Conservation (phyloP, 805 yeast species). For the Teunomyces stri region DNA sequence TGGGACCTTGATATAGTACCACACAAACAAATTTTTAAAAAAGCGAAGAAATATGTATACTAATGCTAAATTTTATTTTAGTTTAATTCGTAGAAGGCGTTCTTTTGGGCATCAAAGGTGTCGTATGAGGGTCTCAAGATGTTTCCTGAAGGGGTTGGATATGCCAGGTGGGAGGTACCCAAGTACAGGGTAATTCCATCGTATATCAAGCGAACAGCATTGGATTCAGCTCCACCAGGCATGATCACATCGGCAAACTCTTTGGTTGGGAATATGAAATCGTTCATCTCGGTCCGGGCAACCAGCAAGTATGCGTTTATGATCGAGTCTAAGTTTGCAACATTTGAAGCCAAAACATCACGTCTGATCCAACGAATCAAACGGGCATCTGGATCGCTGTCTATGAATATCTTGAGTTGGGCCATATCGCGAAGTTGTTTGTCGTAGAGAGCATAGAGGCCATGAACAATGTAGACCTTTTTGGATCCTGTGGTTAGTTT, state of each 20-base stretch:
- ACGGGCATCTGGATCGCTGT: slow-evolving; percentile 82
- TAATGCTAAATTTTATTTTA: slow-evolving; percentile 9
- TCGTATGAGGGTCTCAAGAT: slow-evolving; percentile 26
- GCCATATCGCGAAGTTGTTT: slow-evolving; percentile 52
- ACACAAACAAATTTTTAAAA: background rate
- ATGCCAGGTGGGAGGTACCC: slow-evolving; percentile 6
- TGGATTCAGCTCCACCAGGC: slow-evolving; percentile 64
- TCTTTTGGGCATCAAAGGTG: slow-evolving; percentile 30
- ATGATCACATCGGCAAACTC: slow-evolving; percentile 71
- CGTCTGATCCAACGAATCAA: slow-evolving; percentile 72
- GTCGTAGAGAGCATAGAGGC: slow-evolving; percentile 77
- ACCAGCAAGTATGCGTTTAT: slow-evolving; percentile 49
- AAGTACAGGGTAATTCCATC: slow-evolving; percentile 56
- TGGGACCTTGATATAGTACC: slow-evolving; percentile 11
- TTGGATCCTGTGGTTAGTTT: slow-evolving; percentile 13
- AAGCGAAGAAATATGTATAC: slow-evolving; percentile 1
- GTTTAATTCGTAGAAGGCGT: slow-evolving; percentile 43
- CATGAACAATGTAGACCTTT: slow-evolving; percentile 54
- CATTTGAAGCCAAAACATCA: slow-evolving; percentile 26
- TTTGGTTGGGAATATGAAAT: slow-evolving; percentile 66
- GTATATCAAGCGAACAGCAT: slow-evolving; percentile 57
- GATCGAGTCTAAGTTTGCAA: slow-evolving; percentile 31
- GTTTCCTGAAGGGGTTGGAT: slow-evolving; percentile 15
- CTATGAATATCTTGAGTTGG: slow-evolving; percentile 69
- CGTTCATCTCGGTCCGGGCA: slow-evolving; percentile 65